Evolutionary conservation across 228 moss, liverwort and hornwort species (phyloP).

Genomic region (Sphagnum magellanicum): DNA sequence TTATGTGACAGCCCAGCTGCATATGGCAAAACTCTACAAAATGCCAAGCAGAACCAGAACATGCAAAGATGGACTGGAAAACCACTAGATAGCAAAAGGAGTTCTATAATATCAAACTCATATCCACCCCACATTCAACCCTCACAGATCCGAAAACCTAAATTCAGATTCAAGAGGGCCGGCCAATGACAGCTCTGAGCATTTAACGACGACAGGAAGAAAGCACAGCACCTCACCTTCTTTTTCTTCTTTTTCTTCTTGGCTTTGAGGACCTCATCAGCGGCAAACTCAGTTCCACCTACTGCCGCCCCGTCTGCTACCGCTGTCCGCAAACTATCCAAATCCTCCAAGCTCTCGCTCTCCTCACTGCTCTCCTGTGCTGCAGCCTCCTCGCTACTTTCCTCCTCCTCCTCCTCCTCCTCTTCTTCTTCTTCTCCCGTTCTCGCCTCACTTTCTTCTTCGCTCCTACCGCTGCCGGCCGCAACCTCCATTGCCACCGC

Average conservation of each 20-base stretch:
- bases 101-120: too few species aligned
- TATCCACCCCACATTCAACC: too few species aligned
- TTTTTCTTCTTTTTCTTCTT: slow-evolving; percentile 6
- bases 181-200: neutral
- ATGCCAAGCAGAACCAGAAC: too few species aligned
- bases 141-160: too few species aligned
- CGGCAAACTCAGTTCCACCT: slow-evolving; percentile 7
- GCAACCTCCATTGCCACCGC: neutral
- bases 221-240: slow-evolving; percentile 9
- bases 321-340: neutral
- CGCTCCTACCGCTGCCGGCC: slow-evolving; percentile 9
- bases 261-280: neutral
- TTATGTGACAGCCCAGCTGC: too few species aligned
- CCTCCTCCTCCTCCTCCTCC: neutral
- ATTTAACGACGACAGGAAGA: slow-evolving; percentile 2
- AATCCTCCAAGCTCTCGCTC: neutral
- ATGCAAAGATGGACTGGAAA: too few species aligned
- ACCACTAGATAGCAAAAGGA: too few species aligned
- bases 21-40: too few species aligned
- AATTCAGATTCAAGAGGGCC: neutral
- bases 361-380: neutral
- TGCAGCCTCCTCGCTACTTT: neutral
- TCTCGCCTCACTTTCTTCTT: slow-evolving; percentile 1
- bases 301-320: slow-evolving; percentile 3
- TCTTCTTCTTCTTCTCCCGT: neutral